Percentiles rank a stretch among this genome's conserved stretches.
Conservation (phyloP, 495 filamentous ascomycete species). For the Tuber aestivum region DNA sequence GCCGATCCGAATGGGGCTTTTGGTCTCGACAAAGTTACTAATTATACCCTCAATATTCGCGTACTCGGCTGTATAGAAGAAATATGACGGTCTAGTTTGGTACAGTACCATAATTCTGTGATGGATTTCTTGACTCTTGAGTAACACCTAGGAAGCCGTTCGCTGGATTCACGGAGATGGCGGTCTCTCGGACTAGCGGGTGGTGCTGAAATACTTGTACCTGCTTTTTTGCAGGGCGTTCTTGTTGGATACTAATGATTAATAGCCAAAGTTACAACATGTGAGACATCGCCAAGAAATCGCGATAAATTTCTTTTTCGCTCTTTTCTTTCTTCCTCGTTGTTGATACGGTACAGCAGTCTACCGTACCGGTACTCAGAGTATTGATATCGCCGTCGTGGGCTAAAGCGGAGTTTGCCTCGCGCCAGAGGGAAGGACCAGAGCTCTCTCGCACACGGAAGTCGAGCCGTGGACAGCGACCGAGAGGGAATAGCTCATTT, state of each 20-base stretch:
- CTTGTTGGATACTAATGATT: not conserved
- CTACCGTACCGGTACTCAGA: too few species aligned
- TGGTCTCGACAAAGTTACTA: not conserved
- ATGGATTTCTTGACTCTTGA: not conserved
- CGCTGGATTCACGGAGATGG: not conserved
- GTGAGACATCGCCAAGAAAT: not conserved
- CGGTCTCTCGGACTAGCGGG: not conserved
- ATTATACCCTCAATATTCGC: not conserved
- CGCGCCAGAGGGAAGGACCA: not conserved
- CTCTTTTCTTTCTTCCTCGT: not conserved
- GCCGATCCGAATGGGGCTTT: not conserved
- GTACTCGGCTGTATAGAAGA: not conserved
- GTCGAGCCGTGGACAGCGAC: not conserved
- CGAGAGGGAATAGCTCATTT: slow-evolving; percentile 15
- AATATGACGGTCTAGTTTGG: not conserved
- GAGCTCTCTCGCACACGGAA: not conserved
- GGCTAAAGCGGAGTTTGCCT: not conserved
- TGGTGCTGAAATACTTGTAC: not conserved
- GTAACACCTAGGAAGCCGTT: not conserved
- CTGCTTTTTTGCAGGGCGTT: not conserved
- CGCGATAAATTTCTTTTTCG: not conserved
- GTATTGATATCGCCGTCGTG: not conserved
- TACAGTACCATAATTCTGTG: not conserved
- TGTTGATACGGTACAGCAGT: not conserved
- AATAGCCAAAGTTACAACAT: not conserved